phyloP scores from a whole-genome alignment of 805 yeast species.

The Yarrowia sp. region DNA sequence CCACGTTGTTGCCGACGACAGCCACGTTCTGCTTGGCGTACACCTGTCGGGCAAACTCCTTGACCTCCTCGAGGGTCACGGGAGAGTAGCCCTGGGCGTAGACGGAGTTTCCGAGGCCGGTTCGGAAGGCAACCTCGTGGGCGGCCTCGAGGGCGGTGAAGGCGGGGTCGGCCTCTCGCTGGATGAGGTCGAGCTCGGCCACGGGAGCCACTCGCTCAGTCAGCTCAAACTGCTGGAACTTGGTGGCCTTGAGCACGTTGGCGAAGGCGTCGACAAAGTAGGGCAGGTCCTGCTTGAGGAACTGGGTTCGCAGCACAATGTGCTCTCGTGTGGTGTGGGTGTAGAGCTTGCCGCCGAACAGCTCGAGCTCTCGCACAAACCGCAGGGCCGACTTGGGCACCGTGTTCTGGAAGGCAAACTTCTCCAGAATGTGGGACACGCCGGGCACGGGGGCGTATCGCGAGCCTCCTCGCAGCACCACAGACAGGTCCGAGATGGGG shows the following conservation, averaged over 20 bases:
- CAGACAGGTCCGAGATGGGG: slow-evolving; percentile 75
- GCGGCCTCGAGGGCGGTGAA: slow-evolving; percentile 76
- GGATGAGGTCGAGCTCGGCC: slow-evolving; percentile 66
- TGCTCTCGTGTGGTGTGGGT: slow-evolving; percentile 82
- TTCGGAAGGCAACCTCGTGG: slow-evolving; percentile 82
- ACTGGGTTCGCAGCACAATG: slow-evolving; percentile 77
- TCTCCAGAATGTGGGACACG: slow-evolving; percentile 81
- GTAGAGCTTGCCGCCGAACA: slow-evolving; percentile 82
- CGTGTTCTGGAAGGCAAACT: slow-evolving; percentile 82
- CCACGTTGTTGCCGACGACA: slow-evolving; percentile 76
- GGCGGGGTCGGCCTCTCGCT: slow-evolving; percentile 56
- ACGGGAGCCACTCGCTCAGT: slow-evolving; percentile 82
- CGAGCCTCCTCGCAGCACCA: slow-evolving; percentile 87
- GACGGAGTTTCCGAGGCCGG: slow-evolving; percentile 85
- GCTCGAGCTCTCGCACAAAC: slow-evolving; percentile 91
- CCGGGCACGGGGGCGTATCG: slow-evolving; percentile 74
- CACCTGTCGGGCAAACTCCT: slow-evolving; percentile 67
- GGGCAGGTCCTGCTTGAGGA: slow-evolving; percentile 88
- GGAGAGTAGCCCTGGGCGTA: slow-evolving; percentile 70
- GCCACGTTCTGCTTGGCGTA: slow-evolving; percentile 75
- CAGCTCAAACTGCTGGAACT: slow-evolving; percentile 84
- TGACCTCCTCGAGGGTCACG: slow-evolving; percentile 68
- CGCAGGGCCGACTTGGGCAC: slow-evolving; percentile 85
- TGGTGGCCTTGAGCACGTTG: slow-evolving; percentile 67
- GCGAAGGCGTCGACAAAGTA: slow-evolving; percentile 87